Conservation (phyloP, 1,284 basidiomycete species). For the Tylopilus sp. region DNA sequence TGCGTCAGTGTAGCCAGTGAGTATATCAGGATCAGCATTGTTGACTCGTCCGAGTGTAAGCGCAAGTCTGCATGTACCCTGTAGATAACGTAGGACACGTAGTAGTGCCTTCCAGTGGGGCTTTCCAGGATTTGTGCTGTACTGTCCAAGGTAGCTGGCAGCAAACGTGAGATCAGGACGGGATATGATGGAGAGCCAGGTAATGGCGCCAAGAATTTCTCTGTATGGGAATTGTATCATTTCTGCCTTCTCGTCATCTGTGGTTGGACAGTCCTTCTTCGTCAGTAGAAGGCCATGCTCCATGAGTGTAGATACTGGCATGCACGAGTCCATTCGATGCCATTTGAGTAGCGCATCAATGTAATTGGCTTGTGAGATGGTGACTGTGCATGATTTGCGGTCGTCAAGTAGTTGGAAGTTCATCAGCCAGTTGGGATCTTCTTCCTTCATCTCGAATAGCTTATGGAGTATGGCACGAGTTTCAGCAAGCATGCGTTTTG, state of each 20-base stretch:
- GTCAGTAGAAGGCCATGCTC: background rate
- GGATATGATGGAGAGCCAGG: slow-evolving; percentile 1
- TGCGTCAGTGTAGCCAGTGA: no score
- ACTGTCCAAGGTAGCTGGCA: slow-evolving; percentile 3
- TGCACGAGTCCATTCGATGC: background rate
- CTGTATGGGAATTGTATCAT: background rate
- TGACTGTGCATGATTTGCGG: no score
- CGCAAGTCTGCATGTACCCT: background rate
- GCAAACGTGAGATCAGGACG: background rate
- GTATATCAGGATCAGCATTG: no score
- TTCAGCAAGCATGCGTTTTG: no score
- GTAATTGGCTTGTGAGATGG: background rate
- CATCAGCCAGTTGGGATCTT: background rate
- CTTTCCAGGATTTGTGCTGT: slow-evolving; percentile 1
- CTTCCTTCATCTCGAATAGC: no score
- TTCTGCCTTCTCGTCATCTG: background rate
- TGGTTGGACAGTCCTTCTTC: background rate
- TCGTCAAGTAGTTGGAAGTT: background rate
- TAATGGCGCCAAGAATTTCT: background rate
- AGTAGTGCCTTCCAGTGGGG: slow-evolving; percentile 1
- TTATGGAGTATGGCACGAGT: no score
- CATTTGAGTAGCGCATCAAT: background rate
- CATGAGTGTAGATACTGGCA: background rate
- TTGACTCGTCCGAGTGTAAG: no score
- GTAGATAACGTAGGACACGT: no score